phyloP scores from a whole-genome alignment of 352 stramenopile genomes.

The Phytophthora pini region DNA sequence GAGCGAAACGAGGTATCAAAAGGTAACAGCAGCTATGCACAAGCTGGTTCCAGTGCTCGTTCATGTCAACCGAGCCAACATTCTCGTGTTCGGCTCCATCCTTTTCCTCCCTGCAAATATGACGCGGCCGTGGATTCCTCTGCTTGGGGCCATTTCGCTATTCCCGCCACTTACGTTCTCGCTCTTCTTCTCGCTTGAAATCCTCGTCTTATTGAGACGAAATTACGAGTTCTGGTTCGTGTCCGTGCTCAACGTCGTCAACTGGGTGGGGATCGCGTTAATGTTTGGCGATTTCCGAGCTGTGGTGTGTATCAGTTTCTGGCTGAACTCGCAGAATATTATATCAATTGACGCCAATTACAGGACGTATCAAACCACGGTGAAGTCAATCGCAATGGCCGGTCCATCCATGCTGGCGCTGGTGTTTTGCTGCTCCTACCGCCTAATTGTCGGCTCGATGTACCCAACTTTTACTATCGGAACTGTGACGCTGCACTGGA shows the following conservation, averaged over 20 bases:
- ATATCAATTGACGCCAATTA: conserved; percentile 45
- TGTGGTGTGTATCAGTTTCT: conserved; percentile 29
- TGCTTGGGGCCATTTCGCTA: conserved; percentile 14
- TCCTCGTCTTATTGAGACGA: conserved; percentile 20
- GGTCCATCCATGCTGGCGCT: conserved; percentile 35
- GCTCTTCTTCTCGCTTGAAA: conserved; percentile 35
- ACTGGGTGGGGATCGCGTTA: conserved; percentile 27
- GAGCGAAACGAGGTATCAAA: neutral
- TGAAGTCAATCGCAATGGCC: conserved; percentile 30
- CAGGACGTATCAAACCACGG: conserved; percentile 27
- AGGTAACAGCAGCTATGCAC: conserved; percentile 8
- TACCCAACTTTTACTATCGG: conserved; percentile 12
- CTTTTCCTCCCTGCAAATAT: conserved; percentile 13
- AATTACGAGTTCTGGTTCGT: conserved; percentile 46
- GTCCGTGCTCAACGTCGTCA: conserved; percentile 33
- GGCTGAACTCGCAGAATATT: conserved; percentile 26
- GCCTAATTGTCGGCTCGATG: conserved; percentile 19
- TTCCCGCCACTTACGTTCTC: conserved; percentile 11
- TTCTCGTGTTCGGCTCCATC: conserved; percentile 19
- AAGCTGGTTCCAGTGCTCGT: conserved; percentile 16
- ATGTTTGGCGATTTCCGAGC: conserved; percentile 36
- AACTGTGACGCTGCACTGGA: conserved; percentile 18
- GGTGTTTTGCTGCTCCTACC: conserved; percentile 28
- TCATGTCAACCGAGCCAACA: conserved; percentile 13
- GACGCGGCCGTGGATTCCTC: conserved; percentile 15